Evolutionary conservation across 2,329 filamentous ascomycete species (phyloP).

Genomic region (Fusarium abutilonis): DNA sequence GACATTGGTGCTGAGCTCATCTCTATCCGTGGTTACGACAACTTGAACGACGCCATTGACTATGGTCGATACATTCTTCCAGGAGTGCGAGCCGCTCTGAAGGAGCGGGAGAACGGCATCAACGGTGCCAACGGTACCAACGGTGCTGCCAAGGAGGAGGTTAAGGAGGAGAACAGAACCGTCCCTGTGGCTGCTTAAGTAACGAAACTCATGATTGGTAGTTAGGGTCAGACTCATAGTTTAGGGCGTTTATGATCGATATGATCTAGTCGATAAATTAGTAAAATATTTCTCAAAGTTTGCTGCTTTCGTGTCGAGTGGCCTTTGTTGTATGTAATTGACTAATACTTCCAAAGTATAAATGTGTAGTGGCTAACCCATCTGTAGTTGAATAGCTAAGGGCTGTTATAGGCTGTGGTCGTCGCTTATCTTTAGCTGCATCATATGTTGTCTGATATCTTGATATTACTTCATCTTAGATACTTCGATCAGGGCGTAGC

Average conservation of each 20-base stretch:
- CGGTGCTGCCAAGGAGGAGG: conserved; percentile 4
- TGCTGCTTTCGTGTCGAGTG: too few relatives aligned
- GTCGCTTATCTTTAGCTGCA: too few relatives aligned
- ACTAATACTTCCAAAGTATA: too few relatives aligned
- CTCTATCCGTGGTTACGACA: conserved; percentile 70
- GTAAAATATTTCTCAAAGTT: background rate
- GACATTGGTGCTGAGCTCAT: conserved; percentile 66
- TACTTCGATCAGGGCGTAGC: too few relatives aligned
- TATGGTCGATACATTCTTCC: conserved; percentile 67
- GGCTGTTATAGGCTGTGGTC: too few relatives aligned
- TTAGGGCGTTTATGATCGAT: conserved; percentile 4
- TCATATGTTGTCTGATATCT: too few relatives aligned
- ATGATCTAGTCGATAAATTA: background rate
- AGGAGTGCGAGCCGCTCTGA: conserved; percentile 54
- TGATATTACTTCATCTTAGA: too few relatives aligned
- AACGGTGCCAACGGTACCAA: conserved; percentile 10
- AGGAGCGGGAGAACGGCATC: conserved; percentile 38
- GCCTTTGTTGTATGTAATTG: too few relatives aligned
- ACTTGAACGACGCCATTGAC: conserved; percentile 67
- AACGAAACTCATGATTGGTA: background rate
- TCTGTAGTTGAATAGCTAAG: too few relatives aligned
- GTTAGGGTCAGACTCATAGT: conserved; percentile 1
- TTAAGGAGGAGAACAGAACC: background rate
- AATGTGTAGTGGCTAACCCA: too few relatives aligned
- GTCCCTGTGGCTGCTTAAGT: conserved; percentile 7